Conservation (phyloP, 1,139 yeast genomes). For the Torulaspora pretoriensis region DNA sequence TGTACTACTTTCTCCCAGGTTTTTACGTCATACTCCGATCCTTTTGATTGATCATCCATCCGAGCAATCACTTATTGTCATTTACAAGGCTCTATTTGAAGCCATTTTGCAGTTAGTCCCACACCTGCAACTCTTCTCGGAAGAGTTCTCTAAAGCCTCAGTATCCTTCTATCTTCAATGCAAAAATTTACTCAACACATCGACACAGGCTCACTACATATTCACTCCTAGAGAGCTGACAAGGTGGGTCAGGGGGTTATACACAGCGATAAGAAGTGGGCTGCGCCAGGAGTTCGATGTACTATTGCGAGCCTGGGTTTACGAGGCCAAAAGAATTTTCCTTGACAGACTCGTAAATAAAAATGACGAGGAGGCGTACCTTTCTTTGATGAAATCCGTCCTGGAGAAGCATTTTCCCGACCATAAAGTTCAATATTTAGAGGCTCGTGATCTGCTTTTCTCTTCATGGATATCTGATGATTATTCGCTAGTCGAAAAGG, state of each 20-base stretch:
- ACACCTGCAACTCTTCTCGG: constrained; percentile 51
- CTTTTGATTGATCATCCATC: constrained; percentile 83
- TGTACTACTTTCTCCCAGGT: constrained; percentile 52
- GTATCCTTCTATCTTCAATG: constrained; percentile 54
- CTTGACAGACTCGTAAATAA: constrained; percentile 59
- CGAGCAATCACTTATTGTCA: constrained; percentile 55
- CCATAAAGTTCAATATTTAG: constrained; percentile 40
- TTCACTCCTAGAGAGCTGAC: constrained; percentile 92
- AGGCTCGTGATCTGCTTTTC: constrained; percentile 53
- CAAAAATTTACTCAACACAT: constrained; percentile 40
- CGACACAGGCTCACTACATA: constrained; percentile 53
- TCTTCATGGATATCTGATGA: constrained; percentile 68
- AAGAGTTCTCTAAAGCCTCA: constrained; percentile 59
- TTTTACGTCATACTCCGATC: constrained; percentile 63
- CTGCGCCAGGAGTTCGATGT: constrained; percentile 13
- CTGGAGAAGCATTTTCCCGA: constrained; percentile 48
- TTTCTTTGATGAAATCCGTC: constrained; percentile 40
- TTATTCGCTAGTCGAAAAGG: constrained; percentile 54
- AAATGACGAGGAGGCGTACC: constrained; percentile 53
- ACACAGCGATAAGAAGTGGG: constrained; percentile 49
- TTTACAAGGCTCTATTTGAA: constrained; percentile 55
- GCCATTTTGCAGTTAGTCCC: constrained; percentile 66
- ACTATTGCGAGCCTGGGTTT: constrained; percentile 68
- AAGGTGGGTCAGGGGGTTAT: constrained; percentile 79
- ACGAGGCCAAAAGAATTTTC: constrained; percentile 76